Base-by-base conservation (phyloP, 768 basidiomycete genomes). In the Psilocybe cyanescens region DNA sequence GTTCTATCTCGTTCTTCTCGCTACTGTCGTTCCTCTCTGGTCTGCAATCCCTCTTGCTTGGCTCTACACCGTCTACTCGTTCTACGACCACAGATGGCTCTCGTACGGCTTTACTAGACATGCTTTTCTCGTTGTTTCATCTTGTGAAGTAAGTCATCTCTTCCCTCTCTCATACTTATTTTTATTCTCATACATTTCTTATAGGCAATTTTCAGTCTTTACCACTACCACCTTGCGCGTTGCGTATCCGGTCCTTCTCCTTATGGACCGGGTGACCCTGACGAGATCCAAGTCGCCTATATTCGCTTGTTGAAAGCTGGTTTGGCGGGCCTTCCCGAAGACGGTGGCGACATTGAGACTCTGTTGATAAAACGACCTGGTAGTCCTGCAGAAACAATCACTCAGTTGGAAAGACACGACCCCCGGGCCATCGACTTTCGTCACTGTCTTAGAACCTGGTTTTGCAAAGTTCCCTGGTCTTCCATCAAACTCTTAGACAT, bases 341-440 rank as follows among this genome's bases (percentile, higher is more conserved):
- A 84, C 59, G 79, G 80, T 14, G 79, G 78, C 59, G 86, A 90
- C 57, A 81, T 86, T 60, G 87, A 86, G 67, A 78, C 81, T 7
- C 74, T 83, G 16, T 71, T 79, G 48, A 60, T 63, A 19, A 76
- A 78, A 49, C 76, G 85, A 60, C 86, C 89, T 39, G 83, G 79
- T 45, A 90, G 85, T 70, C 87, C 87, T 3, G 83, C 78, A 7
- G 89, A 92, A 71, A 66, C 77, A 7, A 83, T 89, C 55, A 75
- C 75, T 4, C 81, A 79, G 57, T 80, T 93, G n/a, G 83, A 83
- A 28, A 75, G 72, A 39, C 76, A 86, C 60, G 91, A 94, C 67
- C 87, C 86, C 8, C 84, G 90, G 7, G 90, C 90, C 1, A 73
- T 89, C 39, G 90, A 92, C 66, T 92, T 91, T 70, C 83, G 90